Conservation (phyloP, 2,329 filamentous ascomycete species). For the Aureobasidium sp. region DNA sequence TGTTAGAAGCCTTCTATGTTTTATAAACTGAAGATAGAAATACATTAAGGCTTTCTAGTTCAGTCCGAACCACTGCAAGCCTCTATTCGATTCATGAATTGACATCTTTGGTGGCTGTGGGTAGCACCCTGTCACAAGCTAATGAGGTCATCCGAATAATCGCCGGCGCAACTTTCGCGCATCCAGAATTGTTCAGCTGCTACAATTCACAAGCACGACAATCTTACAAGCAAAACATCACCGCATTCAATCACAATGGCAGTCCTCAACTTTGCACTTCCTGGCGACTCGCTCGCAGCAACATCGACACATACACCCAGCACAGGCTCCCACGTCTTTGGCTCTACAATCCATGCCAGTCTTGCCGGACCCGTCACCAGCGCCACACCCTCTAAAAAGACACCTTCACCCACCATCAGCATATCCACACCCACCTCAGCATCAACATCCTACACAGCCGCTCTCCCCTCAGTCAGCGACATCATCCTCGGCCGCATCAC, state of each 20-base stretch:
- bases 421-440: slow-evolving; percentile 17
- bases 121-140: not conserved
- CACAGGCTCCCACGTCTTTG: slow-evolving; percentile 74
- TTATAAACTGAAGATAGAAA: too few species aligned
- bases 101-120: not conserved
- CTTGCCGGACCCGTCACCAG: slow-evolving; percentile 56
- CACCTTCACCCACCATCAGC: slow-evolving; percentile 31
- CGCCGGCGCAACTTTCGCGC: not conserved
- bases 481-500: slow-evolving; percentile 78
- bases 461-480: slow-evolving; percentile 74
- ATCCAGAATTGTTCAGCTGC: not conserved
- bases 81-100: too few species aligned
- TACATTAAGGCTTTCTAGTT: too few species aligned
- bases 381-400: slow-evolving; percentile 44
- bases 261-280: slow-evolving; percentile 51
- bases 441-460: slow-evolving; percentile 42
- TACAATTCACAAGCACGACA: not conserved
- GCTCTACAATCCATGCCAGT: slow-evolving; percentile 68
- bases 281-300: slow-evolving; percentile 71
- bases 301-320: slow-evolving; percentile 61
- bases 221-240: not conserved
- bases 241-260: not conserved
- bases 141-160: slow-evolving; percentile 4
- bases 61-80: too few species aligned
- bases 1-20: too few species aligned